A percentile compares a stretch with the other conserved stretches of the same genome.
Conservation (phyloP, 2,329 filamentous ascomycete genomes). For the Arthrobotrys sphaeroides region DNA sequence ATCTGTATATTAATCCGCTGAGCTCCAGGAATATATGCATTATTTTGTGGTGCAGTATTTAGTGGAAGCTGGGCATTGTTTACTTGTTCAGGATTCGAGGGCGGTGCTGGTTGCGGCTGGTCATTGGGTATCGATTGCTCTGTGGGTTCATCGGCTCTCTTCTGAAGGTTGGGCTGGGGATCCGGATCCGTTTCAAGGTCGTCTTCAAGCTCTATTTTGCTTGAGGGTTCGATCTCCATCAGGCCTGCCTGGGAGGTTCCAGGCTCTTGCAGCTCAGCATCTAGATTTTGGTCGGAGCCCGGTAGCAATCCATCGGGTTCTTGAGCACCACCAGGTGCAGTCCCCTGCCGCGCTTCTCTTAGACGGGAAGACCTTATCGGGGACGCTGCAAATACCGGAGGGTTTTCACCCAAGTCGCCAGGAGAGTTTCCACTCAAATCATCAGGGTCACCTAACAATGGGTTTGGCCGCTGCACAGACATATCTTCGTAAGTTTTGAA, state of each 20-base stretch:
- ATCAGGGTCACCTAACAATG: background rate
- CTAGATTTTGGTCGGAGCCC: too few species aligned
- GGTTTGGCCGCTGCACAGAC: background rate
- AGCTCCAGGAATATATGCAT: background rate
- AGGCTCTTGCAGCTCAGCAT: too few species aligned
- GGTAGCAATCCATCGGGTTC: too few species aligned
- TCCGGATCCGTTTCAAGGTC: background rate
- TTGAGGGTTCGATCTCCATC: background rate
- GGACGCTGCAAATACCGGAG: background rate
- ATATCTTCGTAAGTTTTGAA: background rate
- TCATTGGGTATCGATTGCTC: background rate
- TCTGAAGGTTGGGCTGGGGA: background rate
- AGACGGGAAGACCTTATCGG: background rate
- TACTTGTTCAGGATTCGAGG: background rate
- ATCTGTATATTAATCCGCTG: background rate
- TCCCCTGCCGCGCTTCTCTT: background rate
- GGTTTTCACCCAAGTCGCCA: background rate
- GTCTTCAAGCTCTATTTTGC: background rate
- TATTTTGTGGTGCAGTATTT: background rate
- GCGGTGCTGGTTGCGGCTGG: too few species aligned
- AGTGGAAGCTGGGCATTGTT: too few species aligned
- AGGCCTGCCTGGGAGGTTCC: too few species aligned
- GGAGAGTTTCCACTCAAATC: background rate
- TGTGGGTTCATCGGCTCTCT: background rate
- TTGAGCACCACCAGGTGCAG: background rate